Conservation (phyloP, 768 basidiomycete species). For the Brasilioporus rufonigricans region DNA sequence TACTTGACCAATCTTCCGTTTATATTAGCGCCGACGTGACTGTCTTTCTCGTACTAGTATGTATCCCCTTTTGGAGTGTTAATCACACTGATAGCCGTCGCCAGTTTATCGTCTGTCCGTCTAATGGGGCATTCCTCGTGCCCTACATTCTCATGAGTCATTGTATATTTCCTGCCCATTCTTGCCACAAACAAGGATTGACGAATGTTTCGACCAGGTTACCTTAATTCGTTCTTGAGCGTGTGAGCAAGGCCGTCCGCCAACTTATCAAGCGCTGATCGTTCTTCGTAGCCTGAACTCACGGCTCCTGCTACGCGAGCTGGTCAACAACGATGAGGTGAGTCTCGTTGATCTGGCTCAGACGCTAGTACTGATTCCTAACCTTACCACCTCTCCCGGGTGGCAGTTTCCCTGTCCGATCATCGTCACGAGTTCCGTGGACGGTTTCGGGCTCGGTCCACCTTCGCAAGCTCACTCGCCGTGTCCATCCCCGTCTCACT, state of each 20-base stretch:
- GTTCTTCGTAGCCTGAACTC: conserved; percentile 24
- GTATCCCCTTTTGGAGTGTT: not conserved
- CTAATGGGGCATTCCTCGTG: conserved; percentile 35
- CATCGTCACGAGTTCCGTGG: conserved; percentile 22
- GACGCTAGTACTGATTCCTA: not conserved
- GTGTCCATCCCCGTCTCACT: conserved; percentile 10
- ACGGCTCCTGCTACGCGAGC: conserved; percentile 27
- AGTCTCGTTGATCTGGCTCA: not conserved
- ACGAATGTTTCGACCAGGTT: conserved; percentile 21
- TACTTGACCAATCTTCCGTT: not conserved
- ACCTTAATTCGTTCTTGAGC: conserved; percentile 38
- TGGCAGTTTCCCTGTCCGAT: conserved; percentile 24
- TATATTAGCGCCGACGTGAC: conserved; percentile 28
- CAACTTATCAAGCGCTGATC: not conserved
- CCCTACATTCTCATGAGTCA: conserved; percentile 40
- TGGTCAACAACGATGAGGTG: conserved; percentile 28
- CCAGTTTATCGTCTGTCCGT: conserved; percentile 36
- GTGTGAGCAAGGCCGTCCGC: conserved; percentile 24
- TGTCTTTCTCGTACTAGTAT: conserved; percentile 26
- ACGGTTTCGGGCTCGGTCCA: conserved; percentile 16
- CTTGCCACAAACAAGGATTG: not conserved
- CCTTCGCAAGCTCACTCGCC: conserved; percentile 5
- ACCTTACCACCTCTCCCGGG: too few species aligned
- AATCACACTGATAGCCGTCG: not conserved
- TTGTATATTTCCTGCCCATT: conserved; percentile 18